These are phyloP conservation scores for Acacia concinna DNA, from an alignment of 331 rosid genomes.

Conservation along the genomic window DNA sequence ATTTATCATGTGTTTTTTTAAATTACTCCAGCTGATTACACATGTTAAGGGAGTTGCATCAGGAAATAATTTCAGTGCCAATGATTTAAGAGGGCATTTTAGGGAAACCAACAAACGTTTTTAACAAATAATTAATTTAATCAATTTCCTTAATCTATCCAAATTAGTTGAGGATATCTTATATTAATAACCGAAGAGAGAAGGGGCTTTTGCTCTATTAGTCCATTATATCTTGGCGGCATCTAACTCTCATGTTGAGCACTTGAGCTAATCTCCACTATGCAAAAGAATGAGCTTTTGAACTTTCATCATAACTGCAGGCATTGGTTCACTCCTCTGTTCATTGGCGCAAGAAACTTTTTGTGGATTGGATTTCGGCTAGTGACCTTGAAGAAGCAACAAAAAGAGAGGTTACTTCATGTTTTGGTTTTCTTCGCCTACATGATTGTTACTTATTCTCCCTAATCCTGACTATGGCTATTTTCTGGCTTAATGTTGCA, in stretches of 20 bases:
- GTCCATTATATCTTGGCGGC: background rate
- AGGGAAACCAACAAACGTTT: too few species aligned
- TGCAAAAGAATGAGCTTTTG: conserved; percentile 8
- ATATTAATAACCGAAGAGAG: too few species aligned
- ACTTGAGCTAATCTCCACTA: background rate
- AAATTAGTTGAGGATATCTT: too few species aligned
- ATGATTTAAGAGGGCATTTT: too few species aligned
- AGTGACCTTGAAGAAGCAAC: conserved; percentile 67
- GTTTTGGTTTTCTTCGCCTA: conserved; percentile 8
- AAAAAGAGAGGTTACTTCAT: conserved; percentile 61
- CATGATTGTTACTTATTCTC: background rate
- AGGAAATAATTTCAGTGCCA: too few species aligned
- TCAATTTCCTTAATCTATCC: too few species aligned
- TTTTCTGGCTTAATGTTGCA: conserved; percentile 37
- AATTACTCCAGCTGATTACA: too few species aligned
- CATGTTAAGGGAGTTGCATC: too few species aligned
- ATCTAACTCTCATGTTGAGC: background rate
- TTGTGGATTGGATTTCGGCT: conserved; percentile 86
- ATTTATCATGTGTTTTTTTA: too few species aligned
- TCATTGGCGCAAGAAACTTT: conserved; percentile 62
- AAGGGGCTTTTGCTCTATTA: background rate
- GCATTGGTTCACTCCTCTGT: conserved; percentile 91
- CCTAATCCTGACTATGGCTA: conserved; percentile 13
- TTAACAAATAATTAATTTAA: too few species aligned
- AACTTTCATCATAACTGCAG: conserved; percentile 43